Evolutionary conservation across 2,329 filamentous ascomycete genomes (phyloP).

Genomic region (Chaetomium strumarium): DNA sequence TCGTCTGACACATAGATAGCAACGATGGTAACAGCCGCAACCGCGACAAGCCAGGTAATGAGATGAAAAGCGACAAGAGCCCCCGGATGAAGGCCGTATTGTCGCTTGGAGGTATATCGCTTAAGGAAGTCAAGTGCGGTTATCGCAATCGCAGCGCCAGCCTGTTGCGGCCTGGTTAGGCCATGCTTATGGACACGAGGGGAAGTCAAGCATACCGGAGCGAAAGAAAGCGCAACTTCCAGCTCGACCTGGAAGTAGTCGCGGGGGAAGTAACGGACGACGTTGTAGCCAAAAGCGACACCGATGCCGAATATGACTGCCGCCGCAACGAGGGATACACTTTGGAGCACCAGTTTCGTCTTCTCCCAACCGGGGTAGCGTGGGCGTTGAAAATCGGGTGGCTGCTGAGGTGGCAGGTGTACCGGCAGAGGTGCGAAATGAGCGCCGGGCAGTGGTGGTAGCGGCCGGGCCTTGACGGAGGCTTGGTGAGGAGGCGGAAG

Average conservation of each 20-base stretch:
- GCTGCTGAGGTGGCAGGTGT: not conserved
- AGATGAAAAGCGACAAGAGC: slow-evolving; percentile 39
- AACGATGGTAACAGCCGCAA: slow-evolving; percentile 25
- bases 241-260: not conserved
- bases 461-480: not conserved
- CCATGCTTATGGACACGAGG: not conserved
- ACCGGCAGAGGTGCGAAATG: slow-evolving; percentile 1
- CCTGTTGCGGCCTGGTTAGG: slow-evolving; percentile 25
- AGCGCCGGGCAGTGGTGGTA: not conserved
- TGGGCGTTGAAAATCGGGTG: not conserved
- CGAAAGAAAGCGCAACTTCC: slow-evolving; percentile 9
- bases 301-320: slow-evolving; percentile 17
- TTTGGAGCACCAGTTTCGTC: slow-evolving; percentile 13
- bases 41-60: slow-evolving; percentile 35
- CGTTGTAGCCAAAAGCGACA: slow-evolving; percentile 11
- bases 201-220: slow-evolving; percentile 12
- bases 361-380: slow-evolving; percentile 11
- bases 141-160: slow-evolving; percentile 34
- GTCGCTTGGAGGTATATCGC: slow-evolving; percentile 29
- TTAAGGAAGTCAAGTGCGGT: slow-evolving; percentile 35
- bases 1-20: slow-evolving; percentile 12
- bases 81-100: slow-evolving; percentile 38
- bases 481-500: slow-evolving; percentile 1
- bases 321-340: slow-evolving; percentile 12
- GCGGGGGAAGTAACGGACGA: not conserved